These are phyloP conservation scores for Leersia perrieri DNA, from an alignment of 176 grass and related monocot species.

Conservation along the genomic window DNA sequence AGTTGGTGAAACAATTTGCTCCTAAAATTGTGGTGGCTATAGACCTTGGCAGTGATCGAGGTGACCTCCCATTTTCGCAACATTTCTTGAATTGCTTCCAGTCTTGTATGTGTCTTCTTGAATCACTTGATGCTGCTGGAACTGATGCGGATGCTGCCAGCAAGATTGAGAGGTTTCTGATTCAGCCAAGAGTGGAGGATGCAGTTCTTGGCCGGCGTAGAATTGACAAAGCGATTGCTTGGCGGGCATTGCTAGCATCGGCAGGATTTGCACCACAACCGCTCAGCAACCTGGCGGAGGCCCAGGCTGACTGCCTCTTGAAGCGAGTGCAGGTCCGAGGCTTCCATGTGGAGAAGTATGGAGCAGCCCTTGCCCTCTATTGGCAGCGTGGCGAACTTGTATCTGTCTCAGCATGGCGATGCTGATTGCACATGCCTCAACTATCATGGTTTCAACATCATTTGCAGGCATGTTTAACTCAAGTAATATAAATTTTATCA, in stretches of 20 bases:
- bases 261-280: conserved; percentile 57
- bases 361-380: conserved; percentile 54
- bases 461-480: conserved; percentile 36
- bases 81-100: conserved; percentile 78
- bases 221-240: conserved; percentile 47
- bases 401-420: conserved; percentile 75
- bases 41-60: conserved; percentile 67
- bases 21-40: conserved; percentile 73
- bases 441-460: background rate
- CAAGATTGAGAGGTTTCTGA: conserved; percentile 77
- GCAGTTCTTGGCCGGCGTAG: conserved; percentile 56
- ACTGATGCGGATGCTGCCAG: conserved; percentile 49
- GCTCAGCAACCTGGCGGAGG: conserved; percentile 63
- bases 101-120: conserved; percentile 72
- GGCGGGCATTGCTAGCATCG: conserved; percentile 56
- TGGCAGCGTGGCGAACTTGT: conserved; percentile 72
- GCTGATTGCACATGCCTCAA: conserved; percentile 33
- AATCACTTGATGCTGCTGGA: conserved; percentile 79
- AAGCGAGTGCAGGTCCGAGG: conserved; percentile 80
- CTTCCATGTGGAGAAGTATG: conserved; percentile 78
- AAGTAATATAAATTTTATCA: conserved; percentile 45
- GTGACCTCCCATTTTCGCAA: conserved; percentile 66
- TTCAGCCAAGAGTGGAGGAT: conserved; percentile 76
- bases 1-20: conserved; percentile 66
- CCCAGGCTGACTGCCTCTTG: conserved; percentile 75